phyloP scores from a whole-genome alignment of 2,329 filamentous ascomycete species.

The Intubia oerlemansii region DNA sequence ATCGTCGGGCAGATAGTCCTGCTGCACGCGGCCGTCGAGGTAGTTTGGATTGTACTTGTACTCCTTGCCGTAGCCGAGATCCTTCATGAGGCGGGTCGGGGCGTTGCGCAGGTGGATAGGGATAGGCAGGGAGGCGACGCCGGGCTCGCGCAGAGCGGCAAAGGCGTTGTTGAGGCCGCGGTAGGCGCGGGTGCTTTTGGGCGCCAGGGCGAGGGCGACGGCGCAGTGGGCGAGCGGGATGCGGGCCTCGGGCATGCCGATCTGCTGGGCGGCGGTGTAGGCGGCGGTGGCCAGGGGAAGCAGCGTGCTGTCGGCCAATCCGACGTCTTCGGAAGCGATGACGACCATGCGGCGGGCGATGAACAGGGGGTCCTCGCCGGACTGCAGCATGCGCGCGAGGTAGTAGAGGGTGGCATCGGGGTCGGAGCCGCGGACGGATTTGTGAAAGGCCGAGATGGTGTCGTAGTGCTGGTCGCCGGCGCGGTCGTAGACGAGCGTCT shows the following conservation, averaged over 20 bases:
- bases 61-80: conserved; percentile 70
- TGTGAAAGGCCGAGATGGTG: conserved; percentile 92
- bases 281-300: conserved; percentile 68
- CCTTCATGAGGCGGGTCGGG: conserved; percentile 80
- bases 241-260: conserved; percentile 85
- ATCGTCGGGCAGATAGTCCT: conserved; percentile 75
- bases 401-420: conserved; percentile 85
- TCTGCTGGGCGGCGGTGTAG: conserved; percentile 74
- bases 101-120: conserved; percentile 82
- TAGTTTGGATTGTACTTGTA: conserved; percentile 98
- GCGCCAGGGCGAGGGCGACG: conserved; percentile 58
- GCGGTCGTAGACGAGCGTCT: conserved; percentile 85
- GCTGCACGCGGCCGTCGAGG: conserved; percentile 54
- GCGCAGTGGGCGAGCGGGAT: conserved; percentile 81
- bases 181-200: conserved; percentile 77
- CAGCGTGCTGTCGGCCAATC: conserved; percentile 68
- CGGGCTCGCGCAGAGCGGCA: conserved; percentile 60
- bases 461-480: conserved; percentile 96
- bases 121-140: conserved; percentile 59
- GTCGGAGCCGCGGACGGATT: conserved; percentile 74
- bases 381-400: conserved; percentile 84
- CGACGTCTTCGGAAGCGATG: conserved; percentile 85
- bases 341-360: conserved; percentile 86
- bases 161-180: conserved; percentile 63
- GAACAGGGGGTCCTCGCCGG: conserved; percentile 82